A percentile compares a stretch with the other conserved stretches of the same genome.
phyloP scores from a whole-genome alignment of 108 stramenopile species.

The Conticribra weissflogii region DNA sequence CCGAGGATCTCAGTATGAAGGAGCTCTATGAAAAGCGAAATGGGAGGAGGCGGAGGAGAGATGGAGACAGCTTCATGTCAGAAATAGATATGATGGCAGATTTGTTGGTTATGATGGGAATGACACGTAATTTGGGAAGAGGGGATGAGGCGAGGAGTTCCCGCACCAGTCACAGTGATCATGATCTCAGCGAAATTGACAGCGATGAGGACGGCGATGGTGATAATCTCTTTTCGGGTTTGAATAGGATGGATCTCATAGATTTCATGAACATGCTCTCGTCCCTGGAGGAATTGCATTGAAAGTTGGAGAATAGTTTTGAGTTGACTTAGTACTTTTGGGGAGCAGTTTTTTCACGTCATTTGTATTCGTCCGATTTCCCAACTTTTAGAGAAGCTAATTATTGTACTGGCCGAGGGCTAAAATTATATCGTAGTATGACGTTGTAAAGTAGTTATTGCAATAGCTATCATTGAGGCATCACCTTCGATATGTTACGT shows the following conservation, averaged over 20 bases:
- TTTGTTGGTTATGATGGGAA: conserved; percentile 22
- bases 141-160: conserved; percentile 1
- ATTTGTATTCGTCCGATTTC: too few species aligned
- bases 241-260: not conserved
- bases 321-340: too few species aligned
- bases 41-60: conserved; percentile 8
- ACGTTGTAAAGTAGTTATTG: too few species aligned
- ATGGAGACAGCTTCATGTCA: conserved; percentile 8
- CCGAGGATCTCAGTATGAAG: conserved; percentile 40
- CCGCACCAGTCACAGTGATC: not conserved
- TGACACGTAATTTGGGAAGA: conserved; percentile 4
- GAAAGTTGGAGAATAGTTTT: too few species aligned
- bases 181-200: not conserved
- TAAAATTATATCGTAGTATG: too few species aligned
- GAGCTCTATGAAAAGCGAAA: conserved; percentile 46
- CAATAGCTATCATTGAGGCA: too few species aligned
- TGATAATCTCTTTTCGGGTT: not conserved
- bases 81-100: conserved; percentile 25
- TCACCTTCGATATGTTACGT: not conserved
- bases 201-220: conserved; percentile 6
- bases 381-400: too few species aligned
- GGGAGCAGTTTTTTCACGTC: not conserved
- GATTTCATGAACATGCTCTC: not conserved
- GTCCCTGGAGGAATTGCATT: too few species aligned
- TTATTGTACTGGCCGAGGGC: too few species aligned